phyloP scores from a whole-genome alignment of 2,329 filamentous ascomycete genomes.

The Metarhizium robertsii region DNA sequence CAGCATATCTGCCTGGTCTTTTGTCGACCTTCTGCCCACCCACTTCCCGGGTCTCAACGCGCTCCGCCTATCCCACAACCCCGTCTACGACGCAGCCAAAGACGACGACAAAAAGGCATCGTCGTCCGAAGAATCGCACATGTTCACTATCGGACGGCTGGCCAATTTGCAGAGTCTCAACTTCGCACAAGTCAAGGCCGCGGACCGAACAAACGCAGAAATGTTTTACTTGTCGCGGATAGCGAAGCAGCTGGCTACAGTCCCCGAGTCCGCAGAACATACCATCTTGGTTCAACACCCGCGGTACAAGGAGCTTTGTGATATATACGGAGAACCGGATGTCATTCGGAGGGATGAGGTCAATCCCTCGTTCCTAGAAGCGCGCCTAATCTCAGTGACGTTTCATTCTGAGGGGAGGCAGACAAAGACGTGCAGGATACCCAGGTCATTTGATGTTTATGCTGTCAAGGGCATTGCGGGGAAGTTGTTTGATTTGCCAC shows the following conservation, averaged over 20 bases:
- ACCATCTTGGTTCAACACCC: conserved; percentile 56
- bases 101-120: conserved; percentile 33
- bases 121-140: conserved; percentile 72
- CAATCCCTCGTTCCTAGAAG: conserved; percentile 75
- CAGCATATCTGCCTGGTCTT: conserved; percentile 57
- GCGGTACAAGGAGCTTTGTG: conserved; percentile 65
- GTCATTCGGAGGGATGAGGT: conserved; percentile 48
- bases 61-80: conserved; percentile 78
- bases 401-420: conserved; percentile 26
- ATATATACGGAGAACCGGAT: conserved; percentile 62
- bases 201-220: conserved; percentile 80
- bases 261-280: conserved; percentile 41
- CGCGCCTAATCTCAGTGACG: conserved; percentile 60
- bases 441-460: conserved; percentile 72
- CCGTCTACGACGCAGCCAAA: conserved; percentile 55
- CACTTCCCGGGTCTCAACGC: conserved; percentile 65
- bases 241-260: conserved; percentile 59
- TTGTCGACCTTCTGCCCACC: conserved; percentile 58
- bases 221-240: conserved; percentile 88
- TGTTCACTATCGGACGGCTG: conserved; percentile 75
- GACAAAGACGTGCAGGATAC: conserved; percentile 44
- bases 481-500: conserved; percentile 55
- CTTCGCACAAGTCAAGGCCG: conserved; percentile 58
- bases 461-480: conserved; percentile 70
- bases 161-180: conserved; percentile 60